Conservation (phyloP, 75 land plant species). For the Cunninghamia lanceolata region DNA sequence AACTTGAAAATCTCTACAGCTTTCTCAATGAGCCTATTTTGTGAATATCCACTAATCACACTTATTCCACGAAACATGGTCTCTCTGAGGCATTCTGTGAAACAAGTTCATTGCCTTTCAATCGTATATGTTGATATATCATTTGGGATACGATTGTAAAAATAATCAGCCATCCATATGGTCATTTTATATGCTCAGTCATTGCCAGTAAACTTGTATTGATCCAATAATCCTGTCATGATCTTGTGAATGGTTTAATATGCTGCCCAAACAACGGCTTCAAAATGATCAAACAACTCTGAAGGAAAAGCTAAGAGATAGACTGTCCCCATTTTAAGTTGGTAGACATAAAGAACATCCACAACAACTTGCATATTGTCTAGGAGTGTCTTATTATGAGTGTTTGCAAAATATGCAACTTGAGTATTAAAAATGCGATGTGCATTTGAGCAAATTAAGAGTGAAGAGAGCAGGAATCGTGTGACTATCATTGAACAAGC, state of each 20-base stretch:
- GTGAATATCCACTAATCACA: too few species aligned
- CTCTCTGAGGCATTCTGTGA: too few species aligned
- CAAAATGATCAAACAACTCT: slow-evolving; percentile 84
- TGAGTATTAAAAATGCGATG: not conserved
- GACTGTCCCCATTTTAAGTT: slow-evolving; percentile 70
- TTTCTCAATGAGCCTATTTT: too few species aligned
- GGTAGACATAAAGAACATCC: slow-evolving; percentile 62
- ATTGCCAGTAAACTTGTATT: slow-evolving; percentile 54
- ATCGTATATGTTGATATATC: slow-evolving; percentile 64
- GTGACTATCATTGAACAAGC: not conserved
- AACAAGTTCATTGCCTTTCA: too few species aligned
- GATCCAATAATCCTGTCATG: slow-evolving; percentile 86
- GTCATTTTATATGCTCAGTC: slow-evolving; percentile 59
- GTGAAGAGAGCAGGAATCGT: not conserved
- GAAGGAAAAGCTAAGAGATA: slow-evolving; percentile 95
- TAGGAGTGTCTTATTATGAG: slow-evolving; percentile 32
- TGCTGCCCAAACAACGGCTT: slow-evolving; percentile 92
- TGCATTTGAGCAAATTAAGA: not conserved
- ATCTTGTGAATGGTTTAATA: slow-evolving; percentile 97
- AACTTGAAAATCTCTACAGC: too few species aligned
- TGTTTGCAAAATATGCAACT: not conserved
- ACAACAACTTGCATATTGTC: slow-evolving; percentile 66
- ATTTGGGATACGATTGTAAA: slow-evolving; percentile 63
- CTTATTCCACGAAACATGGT: too few species aligned
- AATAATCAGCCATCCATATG: slow-evolving; percentile 77